Evolutionary conservation across 225 moss, liverwort and hornwort genomes (phyloP).

Genomic region (Sphagnum contortum): DNA sequence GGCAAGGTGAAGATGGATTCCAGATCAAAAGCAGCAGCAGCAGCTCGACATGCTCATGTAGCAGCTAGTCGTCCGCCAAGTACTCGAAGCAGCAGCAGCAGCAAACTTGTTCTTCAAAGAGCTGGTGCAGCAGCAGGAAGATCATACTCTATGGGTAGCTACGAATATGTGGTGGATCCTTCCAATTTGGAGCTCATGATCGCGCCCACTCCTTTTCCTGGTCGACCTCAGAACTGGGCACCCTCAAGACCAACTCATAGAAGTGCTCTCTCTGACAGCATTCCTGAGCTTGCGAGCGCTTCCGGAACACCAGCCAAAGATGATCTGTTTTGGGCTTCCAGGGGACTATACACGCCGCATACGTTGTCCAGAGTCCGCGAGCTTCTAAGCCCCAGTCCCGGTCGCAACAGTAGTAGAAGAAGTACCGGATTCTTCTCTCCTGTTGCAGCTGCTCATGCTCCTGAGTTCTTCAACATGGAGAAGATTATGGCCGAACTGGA

Average conservation of each 20-base stretch:
- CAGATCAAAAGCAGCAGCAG: conserved; percentile 2
- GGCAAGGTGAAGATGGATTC: conserved; percentile 26
- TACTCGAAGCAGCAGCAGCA: no score
- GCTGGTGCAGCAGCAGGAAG: conserved; percentile 11
- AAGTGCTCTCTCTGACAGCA: conserved; percentile 40
- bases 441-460: no score
- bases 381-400: no score
- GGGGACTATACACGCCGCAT: conserved; percentile 13
- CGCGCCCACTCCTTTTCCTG: conserved; percentile 41
- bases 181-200: conserved; percentile 43
- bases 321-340: conserved; percentile 41
- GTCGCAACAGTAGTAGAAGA: no score
- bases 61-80: no score
- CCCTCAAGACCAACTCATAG: conserved; percentile 11
- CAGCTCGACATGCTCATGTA: conserved; percentile 1
- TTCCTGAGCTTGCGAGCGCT: conserved; percentile 36
- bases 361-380: no score
- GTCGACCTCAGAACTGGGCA: conserved; percentile 4
- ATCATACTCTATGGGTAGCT: conserved; percentile 45
- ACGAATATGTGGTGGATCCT: conserved; percentile 37
- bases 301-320: conserved; percentile 34
- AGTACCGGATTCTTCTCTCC: no score
- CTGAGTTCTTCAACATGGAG: no score
- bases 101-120: conserved; percentile 3
- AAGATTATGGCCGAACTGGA: no score